Evolutionary conservation across 139 green algal genomes (phyloP).

Genomic region (Klebsormidium nitens): DNA sequence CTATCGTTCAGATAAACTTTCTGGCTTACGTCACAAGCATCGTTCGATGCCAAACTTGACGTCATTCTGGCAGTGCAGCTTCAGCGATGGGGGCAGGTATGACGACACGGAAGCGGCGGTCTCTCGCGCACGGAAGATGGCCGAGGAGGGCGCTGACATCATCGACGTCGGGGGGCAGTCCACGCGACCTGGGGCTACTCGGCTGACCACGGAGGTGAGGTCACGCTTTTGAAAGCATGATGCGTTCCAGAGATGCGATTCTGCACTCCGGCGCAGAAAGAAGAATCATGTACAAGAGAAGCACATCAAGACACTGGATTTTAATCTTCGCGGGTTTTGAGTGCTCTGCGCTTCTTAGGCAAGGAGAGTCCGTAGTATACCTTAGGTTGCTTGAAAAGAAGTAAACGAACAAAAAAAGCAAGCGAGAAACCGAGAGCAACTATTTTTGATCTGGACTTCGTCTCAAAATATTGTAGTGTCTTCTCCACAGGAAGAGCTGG

Average conservation of each 20-base stretch:
- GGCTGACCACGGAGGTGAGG: slow-evolving; percentile 36
- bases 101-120: slow-evolving; percentile 39
- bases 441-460: neutral
- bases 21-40: neutral
- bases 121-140: slow-evolving; percentile 56
- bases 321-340: neutral
- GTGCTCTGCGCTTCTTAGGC: no score
- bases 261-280: no score
- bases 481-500: slow-evolving; percentile 58
- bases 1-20: neutral
- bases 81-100: slow-evolving; percentile 74
- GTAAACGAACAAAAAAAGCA: neutral
- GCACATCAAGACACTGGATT: neutral
- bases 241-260: neutral
- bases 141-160: slow-evolving; percentile 71
- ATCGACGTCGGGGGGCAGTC: slow-evolving; percentile 94
- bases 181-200: slow-evolving; percentile 71
- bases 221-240: no score
- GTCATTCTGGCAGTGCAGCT: slow-evolving; percentile 43
- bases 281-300: no score
- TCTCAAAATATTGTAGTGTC: neutral
- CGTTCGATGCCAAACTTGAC: no score
- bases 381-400: neutral
- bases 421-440: neutral
- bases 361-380: no score